These are phyloP conservation scores for Colletotrichum coccodes DNA, from an alignment of 2,329 filamentous ascomycete species.

Conservation along the genomic window DNA sequence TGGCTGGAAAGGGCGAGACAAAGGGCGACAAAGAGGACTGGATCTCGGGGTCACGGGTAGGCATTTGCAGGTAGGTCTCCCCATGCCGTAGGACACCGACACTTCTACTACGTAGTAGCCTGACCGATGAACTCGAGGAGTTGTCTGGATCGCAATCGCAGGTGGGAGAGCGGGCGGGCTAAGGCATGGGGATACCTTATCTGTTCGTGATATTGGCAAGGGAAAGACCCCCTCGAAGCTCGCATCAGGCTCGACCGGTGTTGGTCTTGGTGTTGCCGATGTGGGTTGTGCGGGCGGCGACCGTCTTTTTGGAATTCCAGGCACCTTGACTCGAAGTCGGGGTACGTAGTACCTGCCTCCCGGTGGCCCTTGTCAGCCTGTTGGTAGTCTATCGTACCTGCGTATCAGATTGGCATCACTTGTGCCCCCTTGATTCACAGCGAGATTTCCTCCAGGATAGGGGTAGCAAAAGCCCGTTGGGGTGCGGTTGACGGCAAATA, in stretches of 20 bases:
- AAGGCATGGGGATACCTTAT: slow-evolving; percentile 14
- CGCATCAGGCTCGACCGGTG: not conserved
- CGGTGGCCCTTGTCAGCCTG: not conserved
- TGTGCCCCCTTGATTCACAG: slow-evolving; percentile 12
- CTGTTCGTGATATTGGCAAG: slow-evolving; percentile 10
- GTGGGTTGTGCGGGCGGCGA: slow-evolving; percentile 1
- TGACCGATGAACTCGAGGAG: not conserved
- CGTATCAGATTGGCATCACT: slow-evolving; percentile 24
- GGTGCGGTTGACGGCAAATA: not conserved
- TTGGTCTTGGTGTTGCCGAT: not conserved
- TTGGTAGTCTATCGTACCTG: not conserved
- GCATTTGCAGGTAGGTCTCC: not conserved
- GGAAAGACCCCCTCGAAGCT: not conserved
- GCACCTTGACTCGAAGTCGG: not conserved
- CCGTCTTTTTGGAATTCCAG: not conserved
- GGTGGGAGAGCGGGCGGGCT: not conserved
- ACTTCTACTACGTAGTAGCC: not conserved
- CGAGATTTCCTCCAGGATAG: slow-evolving; percentile 9
- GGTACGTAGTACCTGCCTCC: not conserved
- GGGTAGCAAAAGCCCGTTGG: slow-evolving; percentile 5
- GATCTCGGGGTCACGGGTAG: not conserved
- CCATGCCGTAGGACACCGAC: not conserved
- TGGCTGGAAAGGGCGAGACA: not conserved
- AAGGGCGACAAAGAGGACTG: not conserved
- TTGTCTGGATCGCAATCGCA: not conserved